phyloP scores from a whole-genome alignment of 495 filamentous ascomycete species.

The Pyronema omphalodes region DNA sequence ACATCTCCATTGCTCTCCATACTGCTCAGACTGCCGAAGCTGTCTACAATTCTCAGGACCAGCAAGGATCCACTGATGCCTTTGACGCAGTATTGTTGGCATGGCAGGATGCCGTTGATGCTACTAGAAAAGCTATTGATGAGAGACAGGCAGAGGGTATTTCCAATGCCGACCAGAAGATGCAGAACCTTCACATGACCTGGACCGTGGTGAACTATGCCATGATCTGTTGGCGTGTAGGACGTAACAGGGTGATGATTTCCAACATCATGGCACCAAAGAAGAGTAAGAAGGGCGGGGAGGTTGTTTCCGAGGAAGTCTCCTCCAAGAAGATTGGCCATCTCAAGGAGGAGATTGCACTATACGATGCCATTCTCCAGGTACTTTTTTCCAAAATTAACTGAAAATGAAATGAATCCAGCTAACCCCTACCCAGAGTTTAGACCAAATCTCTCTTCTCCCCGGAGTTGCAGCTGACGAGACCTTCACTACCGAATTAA shows the following conservation, averaged over 20 bases:
- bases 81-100: constrained; percentile 83
- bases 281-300: constrained; percentile 37
- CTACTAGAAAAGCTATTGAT: constrained; percentile 80
- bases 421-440: constrained; percentile 34
- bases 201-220: constrained; percentile 83
- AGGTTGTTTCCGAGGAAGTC: constrained; percentile 35
- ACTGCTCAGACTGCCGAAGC: constrained; percentile 37
- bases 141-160: constrained; percentile 69
- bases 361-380: constrained; percentile 83
- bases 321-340: constrained; percentile 52
- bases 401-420: neutral
- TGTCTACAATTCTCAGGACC: constrained; percentile 22
- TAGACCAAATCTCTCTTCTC: constrained; percentile 77
- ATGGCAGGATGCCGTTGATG: constrained; percentile 87
- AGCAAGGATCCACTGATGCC: constrained; percentile 43
- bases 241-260: constrained; percentile 73
- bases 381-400: constrained; percentile 8
- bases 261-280: constrained; percentile 34
- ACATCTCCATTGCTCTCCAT: constrained; percentile 58
- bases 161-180: constrained; percentile 61
- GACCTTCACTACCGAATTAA: constrained; percentile 52
- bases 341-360: constrained; percentile 68
- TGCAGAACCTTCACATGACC: constrained; percentile 87
- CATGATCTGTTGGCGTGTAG: constrained; percentile 84
- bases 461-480: constrained; percentile 82